Evolutionary conservation across 257 asterid genomes (phyloP).

Genomic region (Mitragyna speciosa): DNA sequence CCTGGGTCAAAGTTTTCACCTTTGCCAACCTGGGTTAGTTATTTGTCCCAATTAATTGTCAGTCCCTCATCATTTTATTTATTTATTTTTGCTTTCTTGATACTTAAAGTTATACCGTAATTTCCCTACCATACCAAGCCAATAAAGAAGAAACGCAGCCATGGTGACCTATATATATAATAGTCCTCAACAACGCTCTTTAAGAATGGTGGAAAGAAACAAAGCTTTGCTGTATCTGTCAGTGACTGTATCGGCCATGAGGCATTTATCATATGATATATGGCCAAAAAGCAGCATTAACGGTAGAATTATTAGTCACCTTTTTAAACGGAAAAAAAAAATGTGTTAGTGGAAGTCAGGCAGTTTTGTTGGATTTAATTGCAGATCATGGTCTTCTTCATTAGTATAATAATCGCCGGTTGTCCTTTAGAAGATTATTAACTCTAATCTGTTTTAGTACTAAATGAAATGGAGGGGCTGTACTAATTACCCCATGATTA

Average conservation of each 20-base stretch:
- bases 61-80: too few species aligned
- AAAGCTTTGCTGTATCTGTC: too few species aligned
- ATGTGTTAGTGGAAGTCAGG: conserved; percentile 9
- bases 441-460: background rate
- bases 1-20: too few species aligned
- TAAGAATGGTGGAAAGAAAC: too few species aligned
- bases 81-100: too few species aligned
- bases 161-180: too few species aligned
- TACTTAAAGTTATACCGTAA: too few species aligned
- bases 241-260: background rate
- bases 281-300: background rate
- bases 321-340: background rate
- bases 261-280: background rate
- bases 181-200: too few species aligned
- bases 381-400: background rate
- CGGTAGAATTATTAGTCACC: background rate
- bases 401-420: background rate
- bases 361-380: background rate
- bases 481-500: background rate
- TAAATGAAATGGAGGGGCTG: background rate
- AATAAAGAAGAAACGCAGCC: too few species aligned
- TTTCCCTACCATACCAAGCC: too few species aligned
- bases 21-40: too few species aligned
- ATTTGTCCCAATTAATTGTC: too few species aligned
- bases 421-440: background rate